Evolutionary conservation across 2,329 filamentous ascomycete species (phyloP).

Genomic region (Alternaria ventricosa): DNA sequence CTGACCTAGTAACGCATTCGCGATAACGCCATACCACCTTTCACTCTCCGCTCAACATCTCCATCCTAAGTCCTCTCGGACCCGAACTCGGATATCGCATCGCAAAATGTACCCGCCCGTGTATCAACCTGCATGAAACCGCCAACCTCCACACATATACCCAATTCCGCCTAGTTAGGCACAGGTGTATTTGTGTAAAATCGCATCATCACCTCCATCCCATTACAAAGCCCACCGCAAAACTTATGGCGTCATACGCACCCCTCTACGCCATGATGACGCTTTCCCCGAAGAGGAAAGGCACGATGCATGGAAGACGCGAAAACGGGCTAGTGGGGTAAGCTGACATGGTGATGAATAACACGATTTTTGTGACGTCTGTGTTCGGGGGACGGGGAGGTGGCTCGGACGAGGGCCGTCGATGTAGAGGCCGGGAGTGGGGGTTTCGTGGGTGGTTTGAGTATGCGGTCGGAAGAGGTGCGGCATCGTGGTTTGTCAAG

Average conservation of each 20-base stretch:
- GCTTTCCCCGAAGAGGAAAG: not conserved
- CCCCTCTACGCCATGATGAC: not conserved
- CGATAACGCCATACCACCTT: not conserved
- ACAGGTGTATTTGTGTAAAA: not conserved
- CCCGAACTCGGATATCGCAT: not conserved
- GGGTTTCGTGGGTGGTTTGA: not conserved
- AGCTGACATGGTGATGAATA: slow-evolving; percentile 7
- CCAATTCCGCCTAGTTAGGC: not conserved
- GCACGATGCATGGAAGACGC: not conserved
- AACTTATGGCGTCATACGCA: not conserved
- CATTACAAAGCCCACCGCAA: not conserved
- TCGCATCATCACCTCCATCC: not conserved
- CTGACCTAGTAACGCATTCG: not conserved
- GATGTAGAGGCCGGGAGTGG: not conserved
- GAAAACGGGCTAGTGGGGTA: not conserved
- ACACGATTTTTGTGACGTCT: not conserved
- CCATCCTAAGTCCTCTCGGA: not conserved
- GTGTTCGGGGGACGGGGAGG: not conserved
- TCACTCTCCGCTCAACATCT: no score
- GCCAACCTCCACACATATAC: not conserved
- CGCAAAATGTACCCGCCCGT: not conserved
- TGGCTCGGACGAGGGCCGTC: not conserved
- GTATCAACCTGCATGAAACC: not conserved
- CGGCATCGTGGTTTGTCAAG: not conserved
- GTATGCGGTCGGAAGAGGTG: not conserved